Evolutionary conservation across 108 stramenopile genomes (phyloP).

Genomic region (Pseudonitzschia pungens): DNA sequence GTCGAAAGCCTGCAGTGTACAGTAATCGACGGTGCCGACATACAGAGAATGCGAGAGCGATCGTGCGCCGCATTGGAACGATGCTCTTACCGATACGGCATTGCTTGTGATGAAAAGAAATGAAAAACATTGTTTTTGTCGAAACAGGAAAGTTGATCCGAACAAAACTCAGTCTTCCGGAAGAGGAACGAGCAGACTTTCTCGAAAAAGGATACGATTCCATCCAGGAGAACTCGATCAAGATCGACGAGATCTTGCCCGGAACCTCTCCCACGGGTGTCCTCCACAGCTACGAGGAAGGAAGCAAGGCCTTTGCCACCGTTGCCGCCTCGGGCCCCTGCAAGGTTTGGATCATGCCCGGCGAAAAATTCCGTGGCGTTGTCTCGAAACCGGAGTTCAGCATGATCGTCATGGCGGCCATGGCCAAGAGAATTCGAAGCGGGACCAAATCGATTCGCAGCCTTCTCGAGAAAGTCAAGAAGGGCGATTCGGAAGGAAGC

Average conservation of each 20-base stretch:
- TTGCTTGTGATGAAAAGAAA: neutral
- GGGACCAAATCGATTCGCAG: constrained; percentile 31
- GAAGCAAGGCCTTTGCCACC: constrained; percentile 45
- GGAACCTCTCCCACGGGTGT: constrained; percentile 53
- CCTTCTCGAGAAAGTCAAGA: constrained; percentile 12
- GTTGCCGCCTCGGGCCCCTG: constrained; percentile 35
- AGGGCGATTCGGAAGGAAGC: neutral
- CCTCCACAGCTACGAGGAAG: constrained; percentile 33
- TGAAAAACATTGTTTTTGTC: constrained; percentile 14
- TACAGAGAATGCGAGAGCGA: no score
- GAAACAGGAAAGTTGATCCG: constrained; percentile 10
- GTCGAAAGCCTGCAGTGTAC: neutral
- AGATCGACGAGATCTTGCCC: constrained; percentile 27
- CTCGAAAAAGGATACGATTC: neutral
- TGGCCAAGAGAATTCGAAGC: constrained; percentile 29
- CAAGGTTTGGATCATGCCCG: constrained; percentile 46
- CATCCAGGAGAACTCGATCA: constrained; percentile 22
- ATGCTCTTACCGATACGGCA: no score
- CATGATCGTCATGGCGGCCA: constrained; percentile 31
- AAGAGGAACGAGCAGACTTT: neutral
- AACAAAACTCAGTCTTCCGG: constrained; percentile 2
- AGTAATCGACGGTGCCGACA: neutral
- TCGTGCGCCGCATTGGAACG: neutral
- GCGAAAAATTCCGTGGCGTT: constrained; percentile 34
- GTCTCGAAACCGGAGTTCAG: constrained; percentile 35